Evolutionary conservation across 2,329 filamentous ascomycete species (phyloP).

Genomic region (Cercospora brassicicola): DNA sequence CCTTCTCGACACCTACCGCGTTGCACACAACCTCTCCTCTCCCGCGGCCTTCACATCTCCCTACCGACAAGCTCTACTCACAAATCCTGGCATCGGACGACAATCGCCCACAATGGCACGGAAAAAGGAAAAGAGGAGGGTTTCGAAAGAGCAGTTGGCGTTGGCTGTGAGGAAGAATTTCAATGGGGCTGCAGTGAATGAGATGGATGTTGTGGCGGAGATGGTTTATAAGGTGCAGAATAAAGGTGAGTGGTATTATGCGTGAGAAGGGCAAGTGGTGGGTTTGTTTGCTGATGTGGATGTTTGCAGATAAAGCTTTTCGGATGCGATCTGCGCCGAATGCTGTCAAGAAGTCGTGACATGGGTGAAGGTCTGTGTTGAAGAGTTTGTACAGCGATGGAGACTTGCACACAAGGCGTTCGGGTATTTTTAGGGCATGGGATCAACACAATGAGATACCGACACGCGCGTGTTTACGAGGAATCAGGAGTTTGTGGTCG

Average conservation of each 20-base stretch:
- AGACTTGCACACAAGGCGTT: not conserved
- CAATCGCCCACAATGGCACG: constrained; percentile 76
- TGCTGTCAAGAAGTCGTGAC: constrained; percentile 26
- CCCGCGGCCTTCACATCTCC: constrained; percentile 66
- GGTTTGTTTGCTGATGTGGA: not conserved
- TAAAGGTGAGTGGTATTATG: constrained; percentile 48
- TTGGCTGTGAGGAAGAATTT: constrained; percentile 77
- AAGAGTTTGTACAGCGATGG: not conserved
- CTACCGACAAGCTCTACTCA: constrained; percentile 53
- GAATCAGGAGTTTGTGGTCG: not conserved
- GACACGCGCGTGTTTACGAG: not conserved
- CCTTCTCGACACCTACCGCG: constrained; percentile 72
- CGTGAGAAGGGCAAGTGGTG: not conserved
- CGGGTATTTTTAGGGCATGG: not conserved
- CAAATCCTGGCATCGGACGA: constrained; percentile 57
- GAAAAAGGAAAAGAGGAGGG: constrained; percentile 62
- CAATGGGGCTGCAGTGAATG: constrained; percentile 73
- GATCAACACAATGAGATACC: not conserved
- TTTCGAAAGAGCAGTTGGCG: constrained; percentile 71
- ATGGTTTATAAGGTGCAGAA: constrained; percentile 70
- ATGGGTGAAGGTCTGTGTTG: not conserved
- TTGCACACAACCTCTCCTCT: constrained; percentile 69
- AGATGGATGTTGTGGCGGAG: constrained; percentile 80
- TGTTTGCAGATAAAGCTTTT: constrained; percentile 48
- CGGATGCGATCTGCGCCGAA: constrained; percentile 46